A percentile compares a stretch with the other conserved stretches of the same genome.
phyloP scores from a whole-genome alignment of 2,329 filamentous ascomycete species.

The Alternaria atra region DNA sequence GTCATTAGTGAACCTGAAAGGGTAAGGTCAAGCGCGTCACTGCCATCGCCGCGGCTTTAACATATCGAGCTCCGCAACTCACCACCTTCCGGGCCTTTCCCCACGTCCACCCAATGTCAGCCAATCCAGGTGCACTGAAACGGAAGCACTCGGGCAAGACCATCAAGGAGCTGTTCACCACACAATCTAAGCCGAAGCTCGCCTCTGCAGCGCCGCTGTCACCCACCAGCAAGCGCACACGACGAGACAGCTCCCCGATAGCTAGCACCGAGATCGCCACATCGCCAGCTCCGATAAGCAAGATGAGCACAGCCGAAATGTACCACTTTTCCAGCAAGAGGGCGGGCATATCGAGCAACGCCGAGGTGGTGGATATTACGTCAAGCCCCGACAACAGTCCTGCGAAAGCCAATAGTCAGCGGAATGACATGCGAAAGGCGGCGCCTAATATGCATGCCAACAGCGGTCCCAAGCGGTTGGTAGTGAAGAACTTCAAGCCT shows the following conservation, averaged over 20 bases:
- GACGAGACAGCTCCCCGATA: constrained; percentile 36
- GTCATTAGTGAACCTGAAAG: constrained; percentile 21
- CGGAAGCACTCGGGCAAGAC: constrained; percentile 49
- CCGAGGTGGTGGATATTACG: constrained; percentile 40
- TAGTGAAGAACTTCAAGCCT: constrained; percentile 90
- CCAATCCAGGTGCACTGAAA: constrained; percentile 44
- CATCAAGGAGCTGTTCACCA: constrained; percentile 48
- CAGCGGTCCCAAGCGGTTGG: constrained; percentile 78
- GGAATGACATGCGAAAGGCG: constrained; percentile 49
- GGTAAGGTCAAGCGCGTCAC: constrained; percentile 39
- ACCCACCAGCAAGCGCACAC: constrained; percentile 43
- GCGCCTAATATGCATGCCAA: constrained; percentile 73
- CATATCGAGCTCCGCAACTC: constrained; percentile 27
- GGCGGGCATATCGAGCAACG: constrained; percentile 19
- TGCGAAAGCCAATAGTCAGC: constrained; percentile 51
- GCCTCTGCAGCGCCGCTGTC: constrained; percentile 37
- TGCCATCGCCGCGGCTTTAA: constrained; percentile 30
- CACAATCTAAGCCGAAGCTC: constrained; percentile 45
- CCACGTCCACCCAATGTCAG: constrained; percentile 44
- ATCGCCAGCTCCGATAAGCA: constrained; percentile 18
- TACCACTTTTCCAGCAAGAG: constrained; percentile 48
- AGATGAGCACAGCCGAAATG: constrained; percentile 47
- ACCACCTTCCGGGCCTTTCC: constrained; percentile 10
- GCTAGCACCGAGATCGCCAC: constrained; percentile 19
- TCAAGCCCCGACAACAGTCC: constrained; percentile 53